phyloP scores from a whole-genome alignment of 768 basidiomycete species.

The Hortiboletus campestris region DNA sequence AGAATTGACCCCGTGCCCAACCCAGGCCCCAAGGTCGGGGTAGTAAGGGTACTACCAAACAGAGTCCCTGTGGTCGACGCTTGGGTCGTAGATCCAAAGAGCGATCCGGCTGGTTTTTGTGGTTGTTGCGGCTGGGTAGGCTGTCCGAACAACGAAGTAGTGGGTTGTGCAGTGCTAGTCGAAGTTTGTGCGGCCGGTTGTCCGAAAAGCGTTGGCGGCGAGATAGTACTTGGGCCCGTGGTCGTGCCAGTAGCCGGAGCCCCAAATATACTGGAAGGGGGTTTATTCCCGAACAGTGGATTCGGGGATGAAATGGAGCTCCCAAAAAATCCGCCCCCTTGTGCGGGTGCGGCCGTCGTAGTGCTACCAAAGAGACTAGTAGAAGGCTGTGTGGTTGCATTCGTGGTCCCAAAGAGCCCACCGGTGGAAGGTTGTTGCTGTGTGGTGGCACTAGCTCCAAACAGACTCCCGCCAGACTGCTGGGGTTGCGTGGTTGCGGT shows the following conservation, averaged over 20 bases:
- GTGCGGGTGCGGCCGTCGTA: conserved; percentile 15
- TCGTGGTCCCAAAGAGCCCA: conserved; percentile 27
- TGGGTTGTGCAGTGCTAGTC: conserved; percentile 14
- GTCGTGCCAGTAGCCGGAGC: conserved; percentile 25
- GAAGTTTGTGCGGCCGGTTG: conserved; percentile 18
- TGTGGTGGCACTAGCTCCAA: conserved; percentile 12
- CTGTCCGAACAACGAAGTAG: conserved; percentile 21
- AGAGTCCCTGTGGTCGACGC: conserved; percentile 31
- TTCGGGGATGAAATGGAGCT: conserved; percentile 24
- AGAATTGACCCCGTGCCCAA: conserved; percentile 21
- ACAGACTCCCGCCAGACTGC: conserved; percentile 20
- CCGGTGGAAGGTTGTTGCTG: conserved; percentile 23
- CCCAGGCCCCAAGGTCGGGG: conserved; percentile 34
- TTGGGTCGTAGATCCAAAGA: conserved; percentile 32
- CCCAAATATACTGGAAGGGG: conserved; percentile 28
- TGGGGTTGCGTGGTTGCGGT: conserved; percentile 18
- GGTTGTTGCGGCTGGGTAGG: conserved; percentile 20
- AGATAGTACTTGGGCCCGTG: conserved; percentile 11
- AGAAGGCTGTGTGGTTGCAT: conserved; percentile 16
- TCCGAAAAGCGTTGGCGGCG: conserved; percentile 33
- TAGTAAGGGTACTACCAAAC: conserved; percentile 34
- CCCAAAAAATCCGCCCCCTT: conserved; percentile 29
- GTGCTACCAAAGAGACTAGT: conserved; percentile 30
- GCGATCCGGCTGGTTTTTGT: conserved; percentile 22
- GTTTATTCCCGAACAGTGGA: conserved; percentile 38